Evolutionary conservation across 306 rosid species (phyloP).

Genomic region (Citrullus colocynthis): DNA sequence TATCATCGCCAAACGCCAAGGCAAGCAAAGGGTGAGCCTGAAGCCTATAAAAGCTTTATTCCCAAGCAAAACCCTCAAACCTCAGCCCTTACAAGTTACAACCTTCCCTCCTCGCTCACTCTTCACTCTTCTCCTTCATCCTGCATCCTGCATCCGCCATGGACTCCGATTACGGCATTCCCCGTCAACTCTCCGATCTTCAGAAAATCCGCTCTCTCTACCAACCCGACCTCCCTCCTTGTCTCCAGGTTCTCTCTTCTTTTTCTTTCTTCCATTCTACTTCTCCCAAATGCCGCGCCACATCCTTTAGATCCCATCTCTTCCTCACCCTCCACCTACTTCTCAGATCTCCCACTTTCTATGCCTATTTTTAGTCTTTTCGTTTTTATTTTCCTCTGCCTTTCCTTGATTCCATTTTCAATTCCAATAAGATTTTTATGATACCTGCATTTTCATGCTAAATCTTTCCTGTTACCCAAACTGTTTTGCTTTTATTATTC

Average conservation of each 20-base stretch:
- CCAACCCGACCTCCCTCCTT: slow-evolving; percentile 81
- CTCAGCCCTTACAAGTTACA: background rate
- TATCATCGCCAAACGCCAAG: background rate
- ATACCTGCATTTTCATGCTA: background rate
- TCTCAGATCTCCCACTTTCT: too few relatives aligned
- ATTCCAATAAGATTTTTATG: background rate
- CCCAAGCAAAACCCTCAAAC: background rate
- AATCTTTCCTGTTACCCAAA: background rate
- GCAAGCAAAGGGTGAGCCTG: too few relatives aligned
- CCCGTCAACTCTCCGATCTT: slow-evolving; percentile 85
- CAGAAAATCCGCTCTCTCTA: slow-evolving; percentile 62
- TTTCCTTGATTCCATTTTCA: too few relatives aligned
- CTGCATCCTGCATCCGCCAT: background rate
- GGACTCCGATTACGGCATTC: slow-evolving; percentile 93
- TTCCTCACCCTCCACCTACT: too few relatives aligned
- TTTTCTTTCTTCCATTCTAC: background rate
- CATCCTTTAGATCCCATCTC: background rate
- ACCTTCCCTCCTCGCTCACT: background rate
- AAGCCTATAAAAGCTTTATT: background rate
- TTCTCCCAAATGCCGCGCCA: background rate
- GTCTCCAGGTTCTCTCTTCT: slow-evolving; percentile 35
- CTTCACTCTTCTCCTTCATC: background rate
- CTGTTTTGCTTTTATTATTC: background rate
- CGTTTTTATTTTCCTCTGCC: too few relatives aligned
- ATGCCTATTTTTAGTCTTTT: too few relatives aligned